Evolutionary conservation across 2,329 filamentous ascomycete genomes (phyloP).

Genomic region (Talaromyces sp.): DNA sequence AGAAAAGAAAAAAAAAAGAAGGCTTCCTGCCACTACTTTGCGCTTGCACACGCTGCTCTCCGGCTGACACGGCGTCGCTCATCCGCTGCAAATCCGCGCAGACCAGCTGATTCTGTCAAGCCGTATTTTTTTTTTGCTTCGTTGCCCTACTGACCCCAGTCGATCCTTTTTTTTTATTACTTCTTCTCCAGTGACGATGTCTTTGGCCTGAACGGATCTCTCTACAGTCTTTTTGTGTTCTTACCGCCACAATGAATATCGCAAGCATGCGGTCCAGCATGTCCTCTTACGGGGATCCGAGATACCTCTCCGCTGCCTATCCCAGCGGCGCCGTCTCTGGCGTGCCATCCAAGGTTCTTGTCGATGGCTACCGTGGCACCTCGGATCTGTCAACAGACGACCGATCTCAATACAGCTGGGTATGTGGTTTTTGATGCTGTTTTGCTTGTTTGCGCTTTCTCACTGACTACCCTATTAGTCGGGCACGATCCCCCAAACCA

Average conservation of each 20-base stretch:
- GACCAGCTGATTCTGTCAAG: not conserved
- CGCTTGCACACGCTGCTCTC: not conserved
- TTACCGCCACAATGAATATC: conserved; percentile 23
- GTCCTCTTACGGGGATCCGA: conserved; percentile 38
- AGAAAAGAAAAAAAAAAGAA: not conserved
- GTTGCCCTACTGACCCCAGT: conserved; percentile 11
- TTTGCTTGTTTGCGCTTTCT: conserved; percentile 6
- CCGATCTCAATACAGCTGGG: conserved; percentile 53
- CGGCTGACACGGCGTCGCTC: not conserved
- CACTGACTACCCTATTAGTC: conserved; percentile 41
- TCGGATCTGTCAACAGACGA: conserved; percentile 51
- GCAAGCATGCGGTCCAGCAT: conserved; percentile 33
- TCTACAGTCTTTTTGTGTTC: not conserved
- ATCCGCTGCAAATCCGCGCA: not conserved
- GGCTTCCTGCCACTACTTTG: not conserved
- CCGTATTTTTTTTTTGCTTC: not conserved
- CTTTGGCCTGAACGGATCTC: conserved; percentile 6
- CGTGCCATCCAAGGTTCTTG: conserved; percentile 42
- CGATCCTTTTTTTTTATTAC: conserved; percentile 7
- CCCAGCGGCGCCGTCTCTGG: conserved; percentile 24
- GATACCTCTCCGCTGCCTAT: conserved; percentile 30
- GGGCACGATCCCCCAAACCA: conserved; percentile 37
- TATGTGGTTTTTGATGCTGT: conserved; percentile 31
- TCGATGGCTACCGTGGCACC: conserved; percentile 57
- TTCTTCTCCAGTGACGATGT: conserved; percentile 3